Evolutionary conservation across 78 protist genomes (phyloP), one percentile per base, ranked within the genome.

Genomic region (Dictyostelium firmibasis): DNA sequence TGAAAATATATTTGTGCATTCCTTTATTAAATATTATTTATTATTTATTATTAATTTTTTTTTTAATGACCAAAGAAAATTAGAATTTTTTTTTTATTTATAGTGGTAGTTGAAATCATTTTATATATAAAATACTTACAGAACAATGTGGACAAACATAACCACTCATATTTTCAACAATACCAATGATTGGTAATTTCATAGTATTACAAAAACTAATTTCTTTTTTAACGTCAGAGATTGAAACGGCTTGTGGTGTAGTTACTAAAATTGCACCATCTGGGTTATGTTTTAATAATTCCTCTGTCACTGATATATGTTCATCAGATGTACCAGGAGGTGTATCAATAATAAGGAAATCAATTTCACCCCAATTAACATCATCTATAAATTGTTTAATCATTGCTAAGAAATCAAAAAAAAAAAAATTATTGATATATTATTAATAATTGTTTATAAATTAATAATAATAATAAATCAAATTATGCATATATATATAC

Each of bases 301-400:
- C 79, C 41, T 97, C 91, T 53, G 92, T 35, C 20, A 96, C 86
- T 18, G 99, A 92, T 33, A 99, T 60, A 97, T 99, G 99, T 92
- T 99, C 99, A 86, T 99, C 99, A 0, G 99, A 98, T 0, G 99
- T 99, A 16, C 99, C 99, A 11, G 99, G 99, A 2, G 99, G 99
- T 16, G 99, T 99, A 93, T 99, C 99, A 33, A 99, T 72, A 3
- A 99, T 25, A 11, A 99, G 97, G 29, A 78, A 97, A 93, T 99
- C 99, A 8, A 98, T 83, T 2, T 96, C 99, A 13, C 98, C 99
- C 99, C 99, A 99, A 33, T 86, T 47, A 7, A 99, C 99, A 60
- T 99, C 99, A 36, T 91, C 88, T 41, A 99, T 69, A 47, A 99
- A 99, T 91, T 98, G 99, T 91, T 98, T 97, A 96, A 99, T 98